Base-by-base conservation (phyloP, 805 yeast genomes). In the Candida golubevii region DNA sequence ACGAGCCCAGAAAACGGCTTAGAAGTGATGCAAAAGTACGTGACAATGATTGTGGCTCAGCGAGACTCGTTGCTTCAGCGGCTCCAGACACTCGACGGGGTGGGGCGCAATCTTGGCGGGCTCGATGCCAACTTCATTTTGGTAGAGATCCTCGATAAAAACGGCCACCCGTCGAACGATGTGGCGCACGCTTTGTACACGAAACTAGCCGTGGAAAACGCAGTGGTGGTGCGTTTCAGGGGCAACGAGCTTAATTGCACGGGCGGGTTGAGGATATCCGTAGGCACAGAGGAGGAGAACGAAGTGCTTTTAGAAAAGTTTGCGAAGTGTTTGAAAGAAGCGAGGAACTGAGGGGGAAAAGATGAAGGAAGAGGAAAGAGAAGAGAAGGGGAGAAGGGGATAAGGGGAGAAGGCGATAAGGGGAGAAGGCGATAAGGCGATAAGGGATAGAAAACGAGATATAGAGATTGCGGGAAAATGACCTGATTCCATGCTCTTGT, bases 191-290 rank as follows among this genome's bases (percentile, higher is more conserved):
- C 67, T 30, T 71, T 89, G 12, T 93, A 91, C 61, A 73, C 74
- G 46, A 71, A 65, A 35, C 66, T 93, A 58, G 99, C 99, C 0
- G 76, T 74, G 27, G 75, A 77, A 23, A 78, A 82, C 36, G 80
- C 78, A 30, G 89, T 91, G 18, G 98, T 93, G 38, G 86, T 91
- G 12, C 78, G 99, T 65, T 93, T 79, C 61, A 79, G 99, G 69
- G 99, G 99, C 28, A 78, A 71, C 31, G 99, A 93, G 67, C 75
- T 82, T 36, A 95, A 96, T 33, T 93, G 99, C 61, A 68, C 69
- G 5, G 99, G 99, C 29, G 88, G 88, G 39, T 68, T 93, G 41
- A 79, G 99, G 65, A 77, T 90, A 23, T 86, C 97, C 1, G 71
- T 93, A 30, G 99, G 99, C 13, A 89, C 96, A 0, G 67, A 63